These are phyloP conservation scores for Saccharomycopsis selenospora DNA, from an alignment of 805 yeast genomes.

Conservation along the genomic window DNA sequence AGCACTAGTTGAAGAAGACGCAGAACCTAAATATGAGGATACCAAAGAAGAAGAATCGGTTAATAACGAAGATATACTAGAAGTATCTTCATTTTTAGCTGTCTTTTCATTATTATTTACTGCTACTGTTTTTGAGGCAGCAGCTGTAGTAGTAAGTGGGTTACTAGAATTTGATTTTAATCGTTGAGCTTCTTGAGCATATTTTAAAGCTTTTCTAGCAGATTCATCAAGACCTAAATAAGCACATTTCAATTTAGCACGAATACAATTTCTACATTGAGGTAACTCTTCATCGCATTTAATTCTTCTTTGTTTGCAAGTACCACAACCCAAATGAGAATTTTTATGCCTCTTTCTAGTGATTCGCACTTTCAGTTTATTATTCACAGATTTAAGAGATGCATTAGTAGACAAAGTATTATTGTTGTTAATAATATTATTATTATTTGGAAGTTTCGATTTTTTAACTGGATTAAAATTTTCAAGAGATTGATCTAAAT, in stretches of 20 bases:
- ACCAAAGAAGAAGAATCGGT: too few relatives aligned
- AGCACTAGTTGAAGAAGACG: too few relatives aligned
- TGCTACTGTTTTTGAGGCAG: too few relatives aligned
- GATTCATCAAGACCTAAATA: conserved; percentile 41
- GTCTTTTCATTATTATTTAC: too few relatives aligned
- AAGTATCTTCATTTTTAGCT: too few relatives aligned
- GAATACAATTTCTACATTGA: conserved; percentile 46
- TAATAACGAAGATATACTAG: too few relatives aligned
- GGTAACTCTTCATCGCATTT: conserved; percentile 64
- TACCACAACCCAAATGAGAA: conserved; percentile 69
- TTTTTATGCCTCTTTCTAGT: conserved; percentile 57
- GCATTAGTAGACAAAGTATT: too few relatives aligned
- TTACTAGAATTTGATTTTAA: conserved; percentile 22
- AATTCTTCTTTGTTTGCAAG: conserved; percentile 54
- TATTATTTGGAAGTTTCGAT: background rate
- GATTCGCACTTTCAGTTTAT: background rate
- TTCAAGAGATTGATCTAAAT: background rate
- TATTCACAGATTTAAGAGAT: too few relatives aligned
- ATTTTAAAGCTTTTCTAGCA: conserved; percentile 41
- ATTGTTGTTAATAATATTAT: conserved; percentile 17
- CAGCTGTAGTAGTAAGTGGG: too few relatives aligned
- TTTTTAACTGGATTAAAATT: background rate
- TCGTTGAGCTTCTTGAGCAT: conserved; percentile 41
- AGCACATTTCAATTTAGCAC: conserved; percentile 42
- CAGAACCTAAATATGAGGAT: too few relatives aligned